Percentiles rank a stretch among this genome's conserved stretches.
Conservation (phyloP, 176 grass and related monocot species). For the Pontederia crassipes region DNA sequence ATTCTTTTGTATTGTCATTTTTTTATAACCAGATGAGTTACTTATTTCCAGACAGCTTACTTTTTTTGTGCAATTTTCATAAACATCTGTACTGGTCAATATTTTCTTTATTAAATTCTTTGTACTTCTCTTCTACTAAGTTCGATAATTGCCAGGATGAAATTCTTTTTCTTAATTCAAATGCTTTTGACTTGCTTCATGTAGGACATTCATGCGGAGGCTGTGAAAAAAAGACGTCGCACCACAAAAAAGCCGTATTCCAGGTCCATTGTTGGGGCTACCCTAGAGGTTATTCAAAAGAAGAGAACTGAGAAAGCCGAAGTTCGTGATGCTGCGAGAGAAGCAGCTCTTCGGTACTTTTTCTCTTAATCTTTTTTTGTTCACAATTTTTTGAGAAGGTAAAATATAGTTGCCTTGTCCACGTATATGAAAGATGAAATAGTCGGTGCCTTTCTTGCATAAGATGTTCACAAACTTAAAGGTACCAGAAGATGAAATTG, state of each 20-base stretch:
- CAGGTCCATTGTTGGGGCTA: conserved; percentile 9
- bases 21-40: not conserved
- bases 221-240: conserved; percentile 7
- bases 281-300: conserved; percentile 11
- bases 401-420: too few species aligned
- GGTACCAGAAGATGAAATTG: too few species aligned
- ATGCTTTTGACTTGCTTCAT: not conserved
- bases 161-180: too few species aligned
- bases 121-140: not conserved
- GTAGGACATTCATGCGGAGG: conserved; percentile 10
- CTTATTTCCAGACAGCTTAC: not conserved
- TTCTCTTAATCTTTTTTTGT: not conserved
- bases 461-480: too few species aligned
- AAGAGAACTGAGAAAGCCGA: conserved; percentile 12
- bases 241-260: conserved; percentile 6
- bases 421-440: too few species aligned
- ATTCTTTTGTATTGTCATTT: too few species aligned
- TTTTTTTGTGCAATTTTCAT: not conserved
- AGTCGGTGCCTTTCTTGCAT: too few species aligned
- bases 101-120: too few species aligned
- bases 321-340: conserved; percentile 10
- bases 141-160: not conserved
- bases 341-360: conserved; percentile 13
- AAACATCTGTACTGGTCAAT: not conserved
- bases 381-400: not conserved